Conservation (phyloP, 2,329 filamentous ascomycete species). For the Trichoderma aggressivum region DNA sequence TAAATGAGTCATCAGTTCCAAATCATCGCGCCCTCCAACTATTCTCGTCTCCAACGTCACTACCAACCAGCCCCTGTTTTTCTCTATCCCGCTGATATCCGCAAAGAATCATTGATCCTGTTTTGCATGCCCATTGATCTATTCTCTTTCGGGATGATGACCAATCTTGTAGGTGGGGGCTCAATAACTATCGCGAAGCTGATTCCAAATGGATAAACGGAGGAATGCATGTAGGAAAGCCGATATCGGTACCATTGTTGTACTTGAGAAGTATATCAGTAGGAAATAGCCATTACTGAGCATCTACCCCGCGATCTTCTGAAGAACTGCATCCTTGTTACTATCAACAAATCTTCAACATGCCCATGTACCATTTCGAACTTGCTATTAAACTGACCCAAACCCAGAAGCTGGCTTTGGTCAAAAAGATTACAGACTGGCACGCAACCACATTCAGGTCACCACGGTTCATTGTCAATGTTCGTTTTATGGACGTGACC, state of each 20-base stretch:
- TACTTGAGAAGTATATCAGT: not conserved
- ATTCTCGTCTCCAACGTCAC: not conserved
- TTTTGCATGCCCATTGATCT: no score
- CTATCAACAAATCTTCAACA: not conserved
- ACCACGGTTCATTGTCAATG: constrained; percentile 19
- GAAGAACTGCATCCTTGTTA: not conserved
- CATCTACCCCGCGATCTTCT: not conserved
- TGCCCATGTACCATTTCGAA: constrained; percentile 18
- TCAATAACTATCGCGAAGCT: not conserved
- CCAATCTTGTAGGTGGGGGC: not conserved
- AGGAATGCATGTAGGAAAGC: not conserved
- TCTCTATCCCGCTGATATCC: not conserved
- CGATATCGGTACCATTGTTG: constrained; percentile 5
- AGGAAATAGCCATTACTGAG: not conserved
- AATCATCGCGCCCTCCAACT: not conserved
- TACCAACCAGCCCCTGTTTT: not conserved
- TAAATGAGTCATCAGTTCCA: not conserved
- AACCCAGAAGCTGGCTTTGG: constrained; percentile 15
- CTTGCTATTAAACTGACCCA: constrained; percentile 15
- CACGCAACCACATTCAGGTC: constrained; percentile 18
- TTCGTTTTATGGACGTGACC: constrained; percentile 16
- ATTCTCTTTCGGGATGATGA: not conserved
- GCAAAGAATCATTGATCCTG: not conserved
- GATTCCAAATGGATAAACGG: not conserved
- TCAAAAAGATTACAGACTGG: constrained; percentile 17